Evolutionary conservation across 2,329 filamentous ascomycete genomes (phyloP).

Genomic region (Ophiocordyceps camponoti-rufipedis): DNA sequence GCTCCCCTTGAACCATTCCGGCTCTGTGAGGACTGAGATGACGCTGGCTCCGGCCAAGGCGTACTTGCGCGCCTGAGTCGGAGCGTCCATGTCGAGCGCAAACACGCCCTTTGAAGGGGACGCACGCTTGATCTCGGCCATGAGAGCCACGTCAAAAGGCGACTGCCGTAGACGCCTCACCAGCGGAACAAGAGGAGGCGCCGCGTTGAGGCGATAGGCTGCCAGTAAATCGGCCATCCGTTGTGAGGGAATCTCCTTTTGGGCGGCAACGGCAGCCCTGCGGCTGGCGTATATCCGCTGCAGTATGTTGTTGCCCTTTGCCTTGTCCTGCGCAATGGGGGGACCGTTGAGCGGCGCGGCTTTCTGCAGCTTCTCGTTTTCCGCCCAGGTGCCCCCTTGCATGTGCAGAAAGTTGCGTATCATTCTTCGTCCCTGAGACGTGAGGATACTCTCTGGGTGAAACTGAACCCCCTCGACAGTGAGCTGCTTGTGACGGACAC

Average conservation of each 20-base stretch:
- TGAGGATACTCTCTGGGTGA: conserved; percentile 92
- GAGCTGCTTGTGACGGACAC: conserved; percentile 80
- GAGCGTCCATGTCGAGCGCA: conserved; percentile 69
- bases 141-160: conserved; percentile 73
- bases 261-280: conserved; percentile 53
- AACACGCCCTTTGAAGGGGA: conserved; percentile 96
- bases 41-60: conserved; percentile 88
- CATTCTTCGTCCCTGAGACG: conserved; percentile 74
- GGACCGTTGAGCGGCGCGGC: conserved; percentile 12
- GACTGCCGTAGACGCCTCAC: conserved; percentile 63
- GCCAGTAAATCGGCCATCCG: conserved; percentile 70
- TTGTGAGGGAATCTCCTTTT: conserved; percentile 75
- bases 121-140: conserved; percentile 94
- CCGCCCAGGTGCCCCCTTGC: conserved; percentile 80
- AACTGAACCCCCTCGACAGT: conserved; percentile 95
- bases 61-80: conserved; percentile 78
- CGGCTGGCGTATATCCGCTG: conserved; percentile 80
- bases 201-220: conserved; percentile 66
- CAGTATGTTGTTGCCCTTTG: conserved; percentile 67
- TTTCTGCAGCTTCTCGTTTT: conserved; percentile 45
- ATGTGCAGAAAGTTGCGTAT: conserved; percentile 80
- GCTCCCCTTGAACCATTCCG: conserved; percentile 97
- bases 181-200: conserved; percentile 70
- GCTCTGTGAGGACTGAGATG: conserved; percentile 96
- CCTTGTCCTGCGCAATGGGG: conserved; percentile 9